A percentile compares a stretch with the other conserved stretches of the same genome.
Evolutionary conservation across 202 grass and related monocot species (phyloP).

Genomic region (Tripidium arundinaceum): DNA sequence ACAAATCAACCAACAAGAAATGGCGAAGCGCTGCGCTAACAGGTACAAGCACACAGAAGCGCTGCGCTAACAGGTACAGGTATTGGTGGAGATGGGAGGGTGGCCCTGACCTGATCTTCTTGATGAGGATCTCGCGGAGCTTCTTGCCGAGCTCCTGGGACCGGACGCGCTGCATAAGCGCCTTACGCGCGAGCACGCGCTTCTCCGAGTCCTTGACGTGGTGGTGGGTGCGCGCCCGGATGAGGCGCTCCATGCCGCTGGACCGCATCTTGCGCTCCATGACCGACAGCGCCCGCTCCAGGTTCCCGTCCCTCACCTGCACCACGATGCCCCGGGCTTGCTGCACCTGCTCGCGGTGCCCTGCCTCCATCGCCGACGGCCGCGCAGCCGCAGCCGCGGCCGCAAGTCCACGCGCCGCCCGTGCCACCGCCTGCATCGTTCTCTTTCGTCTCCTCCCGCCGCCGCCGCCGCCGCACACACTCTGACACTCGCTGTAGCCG

Average conservation of each 20-base stretch:
- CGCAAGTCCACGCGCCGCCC: constrained; percentile 21
- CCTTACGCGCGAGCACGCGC: constrained; percentile 84
- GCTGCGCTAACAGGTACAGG: not conserved
- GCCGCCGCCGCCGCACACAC: constrained; percentile 14
- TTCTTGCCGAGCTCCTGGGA: constrained; percentile 82
- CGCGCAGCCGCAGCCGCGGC: not conserved
- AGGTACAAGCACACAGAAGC: constrained; percentile 11
- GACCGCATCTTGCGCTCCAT: constrained; percentile 77
- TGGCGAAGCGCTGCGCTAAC: not conserved
- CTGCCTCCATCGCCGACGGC: not conserved
- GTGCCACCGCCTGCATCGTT: constrained; percentile 40
- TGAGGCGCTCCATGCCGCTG: constrained; percentile 87
- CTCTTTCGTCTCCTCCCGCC: constrained; percentile 1
- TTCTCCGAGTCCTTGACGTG: constrained; percentile 95
- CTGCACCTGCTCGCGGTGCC: constrained; percentile 16
- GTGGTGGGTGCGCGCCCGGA: constrained; percentile 44
- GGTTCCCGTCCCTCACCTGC: constrained; percentile 68
- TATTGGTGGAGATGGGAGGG: not conserved
- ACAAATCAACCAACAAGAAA: not conserved
- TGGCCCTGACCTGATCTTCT: constrained; percentile 81
- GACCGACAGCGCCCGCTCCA: constrained; percentile 60
- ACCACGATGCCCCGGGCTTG: constrained; percentile 67
- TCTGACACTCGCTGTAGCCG: no score
- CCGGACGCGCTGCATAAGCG: constrained; percentile 63
- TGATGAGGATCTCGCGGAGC: constrained; percentile 78